Conservation (phyloP, 1,139 yeast genomes). For the Hemisphaericaspora subhashii region DNA sequence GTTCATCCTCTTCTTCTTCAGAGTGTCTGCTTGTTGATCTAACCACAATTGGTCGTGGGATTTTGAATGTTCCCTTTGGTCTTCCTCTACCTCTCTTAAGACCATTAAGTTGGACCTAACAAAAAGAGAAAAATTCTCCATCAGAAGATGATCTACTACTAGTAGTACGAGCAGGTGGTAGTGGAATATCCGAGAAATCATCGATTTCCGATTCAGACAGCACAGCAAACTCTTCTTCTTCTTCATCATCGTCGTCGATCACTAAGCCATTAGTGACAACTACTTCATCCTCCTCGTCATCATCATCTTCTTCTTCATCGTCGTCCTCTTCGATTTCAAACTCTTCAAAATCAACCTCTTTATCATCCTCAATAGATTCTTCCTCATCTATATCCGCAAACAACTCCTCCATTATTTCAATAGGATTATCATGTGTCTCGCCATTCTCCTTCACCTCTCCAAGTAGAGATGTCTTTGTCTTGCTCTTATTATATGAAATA, state of each 20-base stretch:
- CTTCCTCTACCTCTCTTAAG: conserved; percentile 17
- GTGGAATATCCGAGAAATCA: not conserved
- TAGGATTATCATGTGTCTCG: conserved; percentile 13
- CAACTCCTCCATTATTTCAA: conserved; percentile 13
- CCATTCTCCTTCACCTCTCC: conserved; percentile 14
- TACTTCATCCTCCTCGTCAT: conserved; percentile 13
- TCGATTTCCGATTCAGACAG: conserved; percentile 4
- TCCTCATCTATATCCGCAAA: conserved; percentile 10
- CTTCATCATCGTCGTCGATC: conserved; percentile 11
- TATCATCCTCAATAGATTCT: conserved; percentile 7
- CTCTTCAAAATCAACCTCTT: not conserved
- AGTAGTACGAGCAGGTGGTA: too few relatives aligned
- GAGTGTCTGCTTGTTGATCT: not conserved
- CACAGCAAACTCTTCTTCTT: conserved; percentile 2
- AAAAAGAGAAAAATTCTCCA: too few relatives aligned
- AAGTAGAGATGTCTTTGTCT: not conserved
- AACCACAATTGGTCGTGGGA: not conserved
- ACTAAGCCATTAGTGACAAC: conserved; percentile 11
- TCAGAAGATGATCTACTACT: too few relatives aligned
- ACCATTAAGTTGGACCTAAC: conserved; percentile 8
- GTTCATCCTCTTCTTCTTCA: not conserved
- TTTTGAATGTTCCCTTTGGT: conserved; percentile 15
- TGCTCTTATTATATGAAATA: conserved; percentile 10
- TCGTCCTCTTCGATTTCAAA: conserved; percentile 12
- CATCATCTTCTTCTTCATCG: conserved; percentile 15